Base-by-base conservation (phyloP, 805 yeast species). In the Candida xyloterini region DNA sequence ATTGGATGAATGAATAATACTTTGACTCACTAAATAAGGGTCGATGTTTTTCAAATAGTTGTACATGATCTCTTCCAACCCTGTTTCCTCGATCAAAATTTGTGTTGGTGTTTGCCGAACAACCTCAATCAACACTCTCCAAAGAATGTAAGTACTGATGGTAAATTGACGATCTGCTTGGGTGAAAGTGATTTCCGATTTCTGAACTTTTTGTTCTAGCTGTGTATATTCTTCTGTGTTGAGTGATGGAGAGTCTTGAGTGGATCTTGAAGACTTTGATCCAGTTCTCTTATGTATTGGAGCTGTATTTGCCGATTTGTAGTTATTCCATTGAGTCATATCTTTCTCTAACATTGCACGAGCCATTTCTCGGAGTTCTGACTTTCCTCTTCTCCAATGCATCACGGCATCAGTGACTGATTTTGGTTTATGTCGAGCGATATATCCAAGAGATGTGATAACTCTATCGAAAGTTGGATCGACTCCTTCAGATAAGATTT, bases 331-430 rank as follows among this genome's bases (percentile, higher is more conserved):
- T 11, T 46, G 41, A 5, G 46, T 31, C 30, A 62, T 43, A 33
- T 60, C 67, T 40, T 59, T 68, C 35, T 76, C 79, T 11, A 73
- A 69, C 28, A 71, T 73, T 14, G 77, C 70, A 4, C 79, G 72
- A 1, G 84, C 79, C 61, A 74, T 67, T 21, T 78, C 76, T 2
- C 95, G 87, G 3, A 84, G 81, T 52, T 91, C 98, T 10, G 95
- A 81, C 60, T 93, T 93, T 2, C 91, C 79, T 59, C 91, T 87
- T 44, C 98, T 74, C 99, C 99, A 93, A 58, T 86, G 90, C 98
- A 93, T 90, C 44, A 93, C 95, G 6, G 95, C 88, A 60, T 93
- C 99, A 24, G 95, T 89, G 1, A 93, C 96, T 0, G 96, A 95
- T 56, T 88, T 90, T 0, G 98, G 97, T 50, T 88, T 86, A 18